phyloP scores from a whole-genome alignment of 2,329 filamentous ascomycete genomes.

The Pestalotiopsis sp. region DNA sequence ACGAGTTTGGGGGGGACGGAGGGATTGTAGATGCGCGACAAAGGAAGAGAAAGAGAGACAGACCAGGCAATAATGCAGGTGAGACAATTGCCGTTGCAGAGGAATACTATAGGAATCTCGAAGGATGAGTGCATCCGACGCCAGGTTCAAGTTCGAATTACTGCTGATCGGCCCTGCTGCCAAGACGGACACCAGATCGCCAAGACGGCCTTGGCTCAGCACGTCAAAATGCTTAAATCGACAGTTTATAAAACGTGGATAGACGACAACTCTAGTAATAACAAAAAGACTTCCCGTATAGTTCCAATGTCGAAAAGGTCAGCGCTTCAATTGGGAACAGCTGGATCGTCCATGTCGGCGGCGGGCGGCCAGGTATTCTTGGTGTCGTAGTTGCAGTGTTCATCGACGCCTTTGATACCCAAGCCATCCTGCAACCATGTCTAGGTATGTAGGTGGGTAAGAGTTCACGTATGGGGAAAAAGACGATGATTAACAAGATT shows the following conservation, averaged over 20 bases:
- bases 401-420: too few relatives aligned
- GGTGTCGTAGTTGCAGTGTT: too few relatives aligned
- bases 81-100: too few relatives aligned
- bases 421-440: too few relatives aligned
- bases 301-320: not conserved
- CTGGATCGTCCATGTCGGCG: too few relatives aligned
- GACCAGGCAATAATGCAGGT: too few relatives aligned
- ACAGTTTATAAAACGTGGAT: not conserved
- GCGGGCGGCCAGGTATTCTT: too few relatives aligned
- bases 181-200: constrained; percentile 25
- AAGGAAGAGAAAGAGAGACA: too few relatives aligned
- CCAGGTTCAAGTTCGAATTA: not conserved
- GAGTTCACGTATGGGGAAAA: not conserved
- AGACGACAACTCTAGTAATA: not conserved
- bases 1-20: too few relatives aligned
- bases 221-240: constrained; percentile 29
- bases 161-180: constrained; percentile 2
- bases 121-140: not conserved
- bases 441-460: too few relatives aligned
- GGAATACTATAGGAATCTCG: too few relatives aligned
- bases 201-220: constrained; percentile 25
- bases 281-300: not conserved
- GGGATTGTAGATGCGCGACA: too few relatives aligned
- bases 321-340: not conserved
- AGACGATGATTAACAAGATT: not conserved